phyloP scores from a whole-genome alignment of 345 rosid species.

The Lumnitzera littorea region DNA sequence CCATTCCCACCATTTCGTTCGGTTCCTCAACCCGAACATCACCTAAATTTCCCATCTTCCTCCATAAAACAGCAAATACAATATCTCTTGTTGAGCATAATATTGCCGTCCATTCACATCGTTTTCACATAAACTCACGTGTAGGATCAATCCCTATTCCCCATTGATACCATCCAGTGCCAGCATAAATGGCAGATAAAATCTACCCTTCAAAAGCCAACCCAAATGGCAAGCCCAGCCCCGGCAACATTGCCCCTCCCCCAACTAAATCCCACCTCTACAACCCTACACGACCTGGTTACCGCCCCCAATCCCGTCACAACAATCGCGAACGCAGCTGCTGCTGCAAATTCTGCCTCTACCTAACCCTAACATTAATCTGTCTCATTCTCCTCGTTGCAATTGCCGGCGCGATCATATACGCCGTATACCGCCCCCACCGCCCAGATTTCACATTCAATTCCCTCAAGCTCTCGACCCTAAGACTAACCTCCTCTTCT shows the following conservation, averaged over 20 bases:
- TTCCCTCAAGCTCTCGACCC: constrained; percentile 43
- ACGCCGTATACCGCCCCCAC: constrained; percentile 73
- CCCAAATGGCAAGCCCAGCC: constrained; percentile 15
- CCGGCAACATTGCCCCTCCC: constrained; percentile 43
- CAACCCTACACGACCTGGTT: constrained; percentile 61
- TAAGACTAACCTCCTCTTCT: constrained; percentile 51
- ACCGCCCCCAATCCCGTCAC: constrained; percentile 57
- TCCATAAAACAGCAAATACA: too few species aligned
- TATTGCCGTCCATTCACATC: too few species aligned
- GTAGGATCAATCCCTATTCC: too few species aligned
- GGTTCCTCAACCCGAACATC: too few species aligned
- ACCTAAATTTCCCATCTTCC: too few species aligned
- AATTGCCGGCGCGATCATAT: constrained; percentile 37
- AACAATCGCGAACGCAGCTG: constrained; percentile 36
- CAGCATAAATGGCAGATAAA: constrained; percentile 43
- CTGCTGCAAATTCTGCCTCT: constrained; percentile 58
- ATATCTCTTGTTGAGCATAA: too few species aligned
- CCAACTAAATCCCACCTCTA: constrained; percentile 60
- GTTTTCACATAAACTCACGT: too few species aligned
- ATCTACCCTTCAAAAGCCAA: constrained; percentile 63
- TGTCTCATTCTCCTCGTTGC: constrained; percentile 42
- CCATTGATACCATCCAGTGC: too few species aligned
- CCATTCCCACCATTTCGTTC: too few species aligned
- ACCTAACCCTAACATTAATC: constrained; percentile 38
- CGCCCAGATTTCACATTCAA: constrained; percentile 62